Conservation (phyloP, 345 rosid genomes). For the Gossypium australe region DNA sequence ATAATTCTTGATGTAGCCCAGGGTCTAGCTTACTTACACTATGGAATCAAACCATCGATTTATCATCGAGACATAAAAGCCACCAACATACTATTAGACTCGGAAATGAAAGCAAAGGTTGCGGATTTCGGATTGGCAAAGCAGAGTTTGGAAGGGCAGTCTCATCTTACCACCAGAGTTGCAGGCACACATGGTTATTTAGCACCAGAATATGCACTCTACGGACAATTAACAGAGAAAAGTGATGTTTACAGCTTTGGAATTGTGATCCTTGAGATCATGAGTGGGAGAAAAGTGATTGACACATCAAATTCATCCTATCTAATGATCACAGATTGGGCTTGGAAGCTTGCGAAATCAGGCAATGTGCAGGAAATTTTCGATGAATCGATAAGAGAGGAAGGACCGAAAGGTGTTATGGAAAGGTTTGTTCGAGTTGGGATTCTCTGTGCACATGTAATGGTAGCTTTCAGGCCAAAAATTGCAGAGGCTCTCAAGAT, state of each 20-base stretch:
- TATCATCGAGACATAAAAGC: slow-evolving; percentile 64
- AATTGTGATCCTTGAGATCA: slow-evolving; percentile 43
- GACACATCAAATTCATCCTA: slow-evolving; percentile 37
- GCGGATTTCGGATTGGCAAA: slow-evolving; percentile 56
- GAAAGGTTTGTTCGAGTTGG: slow-evolving; percentile 60
- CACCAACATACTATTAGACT: slow-evolving; percentile 49
- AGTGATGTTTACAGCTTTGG: slow-evolving; percentile 67
- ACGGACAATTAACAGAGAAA: slow-evolving; percentile 59
- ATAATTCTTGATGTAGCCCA: slow-evolving; percentile 51
- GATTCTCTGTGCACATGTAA: slow-evolving; percentile 58
- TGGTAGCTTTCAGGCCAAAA: slow-evolving; percentile 59
- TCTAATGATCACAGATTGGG: slow-evolving; percentile 55
- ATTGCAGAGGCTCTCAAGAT: slow-evolving; percentile 49
- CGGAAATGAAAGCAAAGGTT: slow-evolving; percentile 42
- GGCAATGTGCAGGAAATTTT: slow-evolving; percentile 33
- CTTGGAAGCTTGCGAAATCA: slow-evolving; percentile 38
- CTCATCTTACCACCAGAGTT: slow-evolving; percentile 59
- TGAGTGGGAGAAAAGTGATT: slow-evolving; percentile 54
- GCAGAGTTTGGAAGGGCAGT: slow-evolving; percentile 48
- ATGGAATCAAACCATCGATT: slow-evolving; percentile 52
- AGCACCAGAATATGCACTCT: slow-evolving; percentile 60
- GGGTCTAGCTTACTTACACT: slow-evolving; percentile 56
- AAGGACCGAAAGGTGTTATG: slow-evolving; percentile 48
- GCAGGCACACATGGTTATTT: slow-evolving; percentile 63
- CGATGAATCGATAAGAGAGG: slow-evolving; percentile 38